Conservation (phyloP, 1,139 yeast genomes). For the Williopsis jadinii region DNA sequence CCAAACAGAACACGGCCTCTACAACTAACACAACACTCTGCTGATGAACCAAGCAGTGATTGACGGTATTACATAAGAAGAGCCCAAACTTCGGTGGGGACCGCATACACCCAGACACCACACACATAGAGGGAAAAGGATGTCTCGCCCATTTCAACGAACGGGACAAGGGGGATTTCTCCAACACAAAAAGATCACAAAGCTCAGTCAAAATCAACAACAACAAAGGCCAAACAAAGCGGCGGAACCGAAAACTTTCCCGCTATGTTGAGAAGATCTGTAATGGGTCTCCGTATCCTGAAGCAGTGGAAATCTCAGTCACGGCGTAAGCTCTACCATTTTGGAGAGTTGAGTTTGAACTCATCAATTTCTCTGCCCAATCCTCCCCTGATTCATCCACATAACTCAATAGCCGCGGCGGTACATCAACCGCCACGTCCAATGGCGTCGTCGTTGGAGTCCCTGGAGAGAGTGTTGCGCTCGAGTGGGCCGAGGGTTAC, state of each 20-base stretch:
- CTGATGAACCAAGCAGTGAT: no score
- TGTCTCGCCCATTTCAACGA: no score
- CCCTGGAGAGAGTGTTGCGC: not conserved
- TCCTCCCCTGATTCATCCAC: slow-evolving; percentile 1
- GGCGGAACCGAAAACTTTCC: not conserved
- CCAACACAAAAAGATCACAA: no score
- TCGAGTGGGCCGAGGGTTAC: not conserved
- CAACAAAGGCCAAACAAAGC: not conserved
- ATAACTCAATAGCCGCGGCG: not conserved
- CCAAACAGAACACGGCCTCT: no score
- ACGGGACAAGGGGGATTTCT: no score
- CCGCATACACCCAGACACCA: no score
- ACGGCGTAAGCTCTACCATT: slow-evolving; percentile 4
- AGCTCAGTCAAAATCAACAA: no score
- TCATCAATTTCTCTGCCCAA: not conserved
- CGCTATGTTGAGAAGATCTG: slow-evolving; percentile 2
- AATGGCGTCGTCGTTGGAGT: not conserved
- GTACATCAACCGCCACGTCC: not conserved
- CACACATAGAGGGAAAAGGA: no score
- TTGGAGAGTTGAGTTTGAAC: not conserved
- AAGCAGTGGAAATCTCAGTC: slow-evolving; percentile 1
- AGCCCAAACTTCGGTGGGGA: no score
- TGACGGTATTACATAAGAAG: no score
- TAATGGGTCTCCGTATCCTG: slow-evolving; percentile 2
- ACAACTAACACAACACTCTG: no score